phyloP scores from a whole-genome alignment of 805 yeast genomes.

The Komagataella kurtzmanii region DNA sequence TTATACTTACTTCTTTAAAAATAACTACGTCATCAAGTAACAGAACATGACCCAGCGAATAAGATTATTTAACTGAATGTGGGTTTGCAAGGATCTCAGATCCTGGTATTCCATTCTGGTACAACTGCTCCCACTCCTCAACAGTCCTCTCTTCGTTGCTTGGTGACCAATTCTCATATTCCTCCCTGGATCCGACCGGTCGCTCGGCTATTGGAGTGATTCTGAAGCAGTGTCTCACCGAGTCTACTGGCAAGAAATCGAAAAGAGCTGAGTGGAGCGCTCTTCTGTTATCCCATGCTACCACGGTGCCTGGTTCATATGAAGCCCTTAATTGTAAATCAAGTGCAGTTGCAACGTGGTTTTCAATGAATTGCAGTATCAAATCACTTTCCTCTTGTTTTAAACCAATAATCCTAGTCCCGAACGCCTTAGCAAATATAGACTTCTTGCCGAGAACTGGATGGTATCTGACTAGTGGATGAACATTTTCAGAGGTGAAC shows the following conservation, averaged over 20 bases:
- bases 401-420: slow-evolving; percentile 56
- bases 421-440: slow-evolving; percentile 42
- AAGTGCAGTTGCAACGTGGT: slow-evolving; percentile 34
- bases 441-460: slow-evolving; percentile 58
- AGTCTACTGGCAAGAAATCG: slow-evolving; percentile 57
- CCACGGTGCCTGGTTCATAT: slow-evolving; percentile 63
- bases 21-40: too few relatives aligned
- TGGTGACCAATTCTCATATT: slow-evolving; percentile 15
- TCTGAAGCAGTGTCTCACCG: slow-evolving; percentile 56
- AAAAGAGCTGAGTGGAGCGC: slow-evolving; percentile 55
- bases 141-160: neutral
- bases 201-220: slow-evolving; percentile 63
- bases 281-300: slow-evolving; percentile 71
- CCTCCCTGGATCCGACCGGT: slow-evolving; percentile 28
- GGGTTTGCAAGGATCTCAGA: neutral
- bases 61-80: too few relatives aligned
- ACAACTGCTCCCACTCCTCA: neutral
- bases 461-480: slow-evolving; percentile 61
- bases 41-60: too few relatives aligned
- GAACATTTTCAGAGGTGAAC: slow-evolving; percentile 40
- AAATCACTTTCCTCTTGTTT: slow-evolving; percentile 60
- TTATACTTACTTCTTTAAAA: too few relatives aligned
- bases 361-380: slow-evolving; percentile 41
- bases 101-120: neutral
- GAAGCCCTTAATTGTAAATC: slow-evolving; percentile 59